Percentiles rank a stretch among this genome's conserved stretches.
These are phyloP conservation scores for Obba rivulosa DNA, from an alignment of 768 basidiomycete genomes.

Conservation along the genomic window DNA sequence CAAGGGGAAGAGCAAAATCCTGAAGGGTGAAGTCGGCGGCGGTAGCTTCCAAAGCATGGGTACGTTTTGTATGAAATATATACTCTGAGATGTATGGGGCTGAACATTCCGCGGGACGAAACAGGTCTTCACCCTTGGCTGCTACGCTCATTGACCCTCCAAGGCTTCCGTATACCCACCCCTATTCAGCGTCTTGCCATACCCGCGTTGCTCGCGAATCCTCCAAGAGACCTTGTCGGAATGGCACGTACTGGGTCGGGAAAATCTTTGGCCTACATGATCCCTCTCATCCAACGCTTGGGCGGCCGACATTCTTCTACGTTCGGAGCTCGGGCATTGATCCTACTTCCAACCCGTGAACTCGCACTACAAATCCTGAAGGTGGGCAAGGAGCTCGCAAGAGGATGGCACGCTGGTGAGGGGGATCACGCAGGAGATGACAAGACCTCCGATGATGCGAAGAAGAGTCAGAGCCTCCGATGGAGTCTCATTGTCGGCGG, in stretches of 20 bases:
- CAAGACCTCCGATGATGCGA: constrained; percentile 44
- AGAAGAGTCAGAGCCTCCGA: constrained; percentile 58
- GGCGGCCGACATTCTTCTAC: constrained; percentile 72
- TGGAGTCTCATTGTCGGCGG: constrained; percentile 98
- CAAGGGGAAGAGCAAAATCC: constrained; percentile 64
- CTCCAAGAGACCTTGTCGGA: constrained; percentile 90
- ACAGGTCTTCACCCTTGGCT: constrained; percentile 79
- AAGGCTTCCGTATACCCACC: constrained; percentile 92
- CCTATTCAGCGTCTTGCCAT: constrained; percentile 93
- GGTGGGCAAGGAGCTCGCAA: constrained; percentile 90
- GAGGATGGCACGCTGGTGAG: constrained; percentile 65
- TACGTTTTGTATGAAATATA: constrained; percentile 27
- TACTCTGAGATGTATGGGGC: neutral
- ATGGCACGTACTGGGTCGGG: constrained; percentile 99
- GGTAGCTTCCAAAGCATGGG: constrained; percentile 98
- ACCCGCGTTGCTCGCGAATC: constrained; percentile 75
- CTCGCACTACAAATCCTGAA: constrained; percentile 89
- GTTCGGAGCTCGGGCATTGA: constrained; percentile 82
- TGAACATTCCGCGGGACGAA: too few relatives aligned
- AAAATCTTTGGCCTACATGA: constrained; percentile 93
- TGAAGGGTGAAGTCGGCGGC: constrained; percentile 79
- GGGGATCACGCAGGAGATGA: constrained; percentile 67
- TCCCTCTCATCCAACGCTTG: constrained; percentile 85
- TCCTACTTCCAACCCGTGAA: constrained; percentile 90
- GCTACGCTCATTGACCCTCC: constrained; percentile 79